Percentiles rank a stretch among this genome's conserved stretches.
Evolutionary conservation across 352 stramenopile species (phyloP).

Genomic region (Pythium guiyangense): DNA sequence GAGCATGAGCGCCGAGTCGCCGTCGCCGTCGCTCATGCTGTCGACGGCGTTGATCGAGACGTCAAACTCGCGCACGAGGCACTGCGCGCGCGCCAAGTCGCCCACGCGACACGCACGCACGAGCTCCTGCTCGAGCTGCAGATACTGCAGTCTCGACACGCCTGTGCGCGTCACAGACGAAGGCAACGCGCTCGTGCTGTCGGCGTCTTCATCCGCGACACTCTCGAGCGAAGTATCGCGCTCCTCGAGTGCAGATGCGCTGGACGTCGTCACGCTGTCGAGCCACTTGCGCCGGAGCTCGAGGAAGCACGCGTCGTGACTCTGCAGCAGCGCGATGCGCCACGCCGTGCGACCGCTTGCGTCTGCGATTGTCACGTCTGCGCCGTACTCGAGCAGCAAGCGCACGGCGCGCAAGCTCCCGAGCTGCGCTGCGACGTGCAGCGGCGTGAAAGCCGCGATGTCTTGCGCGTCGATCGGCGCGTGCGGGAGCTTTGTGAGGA

Average conservation of each 20-base stretch:
- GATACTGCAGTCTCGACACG: slow-evolving; percentile 11
- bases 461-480: slow-evolving; percentile 43
- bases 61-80: slow-evolving; percentile 33
- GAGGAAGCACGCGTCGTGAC: slow-evolving; percentile 53
- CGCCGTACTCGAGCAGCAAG: slow-evolving; percentile 37
- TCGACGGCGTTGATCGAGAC: slow-evolving; percentile 32
- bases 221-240: slow-evolving; percentile 2
- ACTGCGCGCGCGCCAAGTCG: slow-evolving; percentile 21
- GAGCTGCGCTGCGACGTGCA: slow-evolving; percentile 47
- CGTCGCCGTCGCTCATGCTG: not conserved
- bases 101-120: slow-evolving; percentile 20
- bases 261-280: slow-evolving; percentile 6
- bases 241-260: not conserved
- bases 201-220: not conserved
- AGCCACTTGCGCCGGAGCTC: slow-evolving; percentile 66
- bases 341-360: slow-evolving; percentile 43
- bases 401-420: slow-evolving; percentile 36
- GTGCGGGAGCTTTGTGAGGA: slow-evolving; percentile 29
- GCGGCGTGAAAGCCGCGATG: slow-evolving; percentile 47
- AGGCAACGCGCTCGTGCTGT: slow-evolving; percentile 3
- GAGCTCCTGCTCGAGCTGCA: slow-evolving; percentile 27
- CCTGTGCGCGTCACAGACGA: not conserved
- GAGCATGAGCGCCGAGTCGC: slow-evolving; percentile 20
- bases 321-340: slow-evolving; percentile 47
- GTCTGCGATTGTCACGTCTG: slow-evolving; percentile 43